These are phyloP conservation scores for Polyplosphaeria fusca DNA, from an alignment of 495 filamentous ascomycete species.

Conservation along the genomic window DNA sequence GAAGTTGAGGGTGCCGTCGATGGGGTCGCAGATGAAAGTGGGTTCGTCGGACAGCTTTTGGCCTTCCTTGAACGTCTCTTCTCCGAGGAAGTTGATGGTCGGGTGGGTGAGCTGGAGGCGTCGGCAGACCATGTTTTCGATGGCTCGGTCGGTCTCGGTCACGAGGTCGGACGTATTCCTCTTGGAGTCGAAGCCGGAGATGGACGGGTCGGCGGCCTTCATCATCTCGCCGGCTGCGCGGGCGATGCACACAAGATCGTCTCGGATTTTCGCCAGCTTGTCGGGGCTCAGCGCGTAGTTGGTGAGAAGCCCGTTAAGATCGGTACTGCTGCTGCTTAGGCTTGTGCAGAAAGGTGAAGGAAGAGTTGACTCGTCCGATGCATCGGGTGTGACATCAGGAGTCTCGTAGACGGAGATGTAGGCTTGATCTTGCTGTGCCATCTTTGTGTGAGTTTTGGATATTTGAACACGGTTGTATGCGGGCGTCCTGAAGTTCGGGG, in stretches of 20 bases:
- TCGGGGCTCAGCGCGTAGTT: background rate
- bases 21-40: slow-evolving; percentile 33
- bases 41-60: slow-evolving; percentile 21
- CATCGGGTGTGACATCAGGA: background rate
- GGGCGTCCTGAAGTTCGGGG: too few relatives aligned
- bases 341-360: background rate
- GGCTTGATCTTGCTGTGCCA: background rate
- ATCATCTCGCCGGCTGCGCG: slow-evolving; percentile 25
- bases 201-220: slow-evolving; percentile 20
- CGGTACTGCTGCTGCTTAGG: background rate
- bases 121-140: slow-evolving; percentile 26
- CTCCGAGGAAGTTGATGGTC: slow-evolving; percentile 27
- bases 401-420: background rate
- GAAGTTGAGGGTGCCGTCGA: slow-evolving; percentile 35
- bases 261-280: slow-evolving; percentile 2
- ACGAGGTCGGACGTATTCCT: slow-evolving; percentile 27
- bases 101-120: slow-evolving; percentile 13
- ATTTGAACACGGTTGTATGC: too few relatives aligned
- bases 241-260: slow-evolving; percentile 19
- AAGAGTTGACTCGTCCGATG: background rate
- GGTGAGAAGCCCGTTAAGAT: background rate
- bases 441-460: too few relatives aligned
- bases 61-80: slow-evolving; percentile 29
- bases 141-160: slow-evolving; percentile 26
- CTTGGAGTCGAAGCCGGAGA: slow-evolving; percentile 18